Evolutionary conservation across 2,329 filamentous ascomycete genomes (phyloP), one percentile per base, ranked within the genome.

Genomic region (Emericellopsis atlantica): DNA sequence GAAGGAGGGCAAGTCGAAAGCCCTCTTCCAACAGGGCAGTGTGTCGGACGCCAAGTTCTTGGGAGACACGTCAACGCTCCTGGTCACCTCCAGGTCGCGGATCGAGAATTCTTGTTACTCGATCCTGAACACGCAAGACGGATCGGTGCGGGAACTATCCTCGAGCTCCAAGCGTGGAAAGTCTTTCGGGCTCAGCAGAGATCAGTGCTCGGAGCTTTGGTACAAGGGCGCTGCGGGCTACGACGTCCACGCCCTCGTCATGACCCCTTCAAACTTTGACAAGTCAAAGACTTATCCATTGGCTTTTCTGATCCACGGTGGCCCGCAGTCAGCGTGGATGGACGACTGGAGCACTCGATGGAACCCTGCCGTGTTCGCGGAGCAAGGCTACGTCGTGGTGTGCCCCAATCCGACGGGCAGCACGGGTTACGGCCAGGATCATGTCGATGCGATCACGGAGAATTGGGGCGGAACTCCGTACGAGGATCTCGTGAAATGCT

Each of bases 401-500:
- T 72, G 78, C 39, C 84, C 86, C 9, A 94, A 94, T 56, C 84
- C 84, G 8, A 92, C 85, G 0, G 87, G 87, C 15, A 84, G 78
- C 51, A 88, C 84, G 5, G 83, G 85, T 4, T 94, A 88, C 51
- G 87, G 87, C 5, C 82, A 90, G 62, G 71, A 73, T 26, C 74
- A 90, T 42, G 77, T 79, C 26, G 79, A 94, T 54, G 81, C 77
- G 0, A 94, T 95, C 52, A 68, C 75, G 39, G 70, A 78, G 42
- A 72, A 93, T 48, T 95, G 89, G 89, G 89, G 88, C 46, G 85
- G 86, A 5, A 70, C 76, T 32, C 89, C 89, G 0, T 95, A 94
- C 56, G 61, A 84, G 24, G 89, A 95, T 54, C 69, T 95, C 15
- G 84, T 83, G 23, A 77, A 80, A 45, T 81, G 80, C 45, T 86